Evolutionary conservation across 2,329 filamentous ascomycete species (phyloP).

Genomic region (Colletotrichum sp.): DNA sequence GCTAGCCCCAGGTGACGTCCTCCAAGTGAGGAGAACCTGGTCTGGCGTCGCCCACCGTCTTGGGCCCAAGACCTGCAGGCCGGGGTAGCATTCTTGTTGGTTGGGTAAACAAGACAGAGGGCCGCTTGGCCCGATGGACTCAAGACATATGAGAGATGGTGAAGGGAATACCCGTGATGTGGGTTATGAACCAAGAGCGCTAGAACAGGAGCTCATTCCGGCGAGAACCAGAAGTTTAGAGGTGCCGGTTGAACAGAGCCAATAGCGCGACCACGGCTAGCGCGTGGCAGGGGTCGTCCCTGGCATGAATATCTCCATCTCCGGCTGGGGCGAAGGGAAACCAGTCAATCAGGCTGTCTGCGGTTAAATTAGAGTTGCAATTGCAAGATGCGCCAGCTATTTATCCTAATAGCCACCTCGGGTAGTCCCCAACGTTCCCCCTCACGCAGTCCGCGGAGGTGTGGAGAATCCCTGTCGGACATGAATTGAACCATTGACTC

Average conservation of each 20-base stretch:
- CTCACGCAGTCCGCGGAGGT: constrained; percentile 6
- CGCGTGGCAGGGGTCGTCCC: background rate
- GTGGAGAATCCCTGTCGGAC: constrained; percentile 11
- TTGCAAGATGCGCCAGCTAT: background rate
- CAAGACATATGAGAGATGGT: background rate
- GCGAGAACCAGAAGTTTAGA: background rate
- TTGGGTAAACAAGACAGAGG: background rate
- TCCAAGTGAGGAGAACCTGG: constrained; percentile 10
- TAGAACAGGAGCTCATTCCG: constrained; percentile 5
- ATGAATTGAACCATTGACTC: background rate
- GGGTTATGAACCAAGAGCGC: background rate
- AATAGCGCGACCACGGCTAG: constrained; percentile 7
- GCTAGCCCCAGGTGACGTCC: constrained; percentile 2
- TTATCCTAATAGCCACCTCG: constrained; percentile 22
- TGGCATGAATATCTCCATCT: constrained; percentile 4
- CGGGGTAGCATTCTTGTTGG: background rate
- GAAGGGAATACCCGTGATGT: background rate
- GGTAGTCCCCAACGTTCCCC: background rate
- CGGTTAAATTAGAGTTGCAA: constrained; percentile 18
- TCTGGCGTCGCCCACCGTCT: background rate
- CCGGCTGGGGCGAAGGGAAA: background rate
- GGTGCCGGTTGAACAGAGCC: background rate
- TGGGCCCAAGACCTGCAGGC: constrained; percentile 8
- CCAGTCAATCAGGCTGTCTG: constrained; percentile 20
- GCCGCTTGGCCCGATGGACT: background rate